Conservation (phyloP, 2,329 filamentous ascomycete genomes). For the Monilinia fructigena region DNA sequence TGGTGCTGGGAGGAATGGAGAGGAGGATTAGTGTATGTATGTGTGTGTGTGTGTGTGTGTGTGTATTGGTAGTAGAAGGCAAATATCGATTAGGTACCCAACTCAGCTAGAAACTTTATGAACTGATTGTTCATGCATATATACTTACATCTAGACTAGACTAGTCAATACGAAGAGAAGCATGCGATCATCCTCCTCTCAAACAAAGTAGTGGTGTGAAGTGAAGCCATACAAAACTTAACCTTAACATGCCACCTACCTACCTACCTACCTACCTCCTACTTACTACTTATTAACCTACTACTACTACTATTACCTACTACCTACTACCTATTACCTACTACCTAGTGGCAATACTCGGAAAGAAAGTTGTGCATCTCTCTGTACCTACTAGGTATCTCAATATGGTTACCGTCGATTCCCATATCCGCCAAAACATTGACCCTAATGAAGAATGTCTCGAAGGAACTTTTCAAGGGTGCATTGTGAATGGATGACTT, state of each 20-base stretch:
- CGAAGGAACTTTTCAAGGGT: neutral
- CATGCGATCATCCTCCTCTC: neutral
- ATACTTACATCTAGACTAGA: neutral
- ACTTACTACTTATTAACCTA: too few species aligned
- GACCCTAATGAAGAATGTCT: conserved; percentile 10
- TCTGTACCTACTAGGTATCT: neutral
- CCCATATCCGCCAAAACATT: neutral
- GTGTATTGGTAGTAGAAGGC: neutral
- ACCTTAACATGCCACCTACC: neutral
- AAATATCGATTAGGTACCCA: neutral
- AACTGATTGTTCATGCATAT: neutral
- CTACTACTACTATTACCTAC: too few species aligned
- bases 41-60: neutral
- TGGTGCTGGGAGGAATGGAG: neutral
- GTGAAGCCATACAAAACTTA: neutral
- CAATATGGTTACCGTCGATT: neutral
- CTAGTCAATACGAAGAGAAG: conserved; percentile 12
- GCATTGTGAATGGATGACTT: neutral
- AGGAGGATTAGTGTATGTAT: neutral
- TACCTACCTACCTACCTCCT: too few species aligned
- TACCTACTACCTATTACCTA: too few species aligned
- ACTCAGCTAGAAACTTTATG: neutral
- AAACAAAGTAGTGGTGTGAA: neutral
- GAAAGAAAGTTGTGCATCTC: conserved; percentile 12
- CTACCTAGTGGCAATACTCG: neutral